Evolutionary conservation across 495 filamentous ascomycete genomes (phyloP).

Genomic region (Lasiosphaeriaceae sp.): DNA sequence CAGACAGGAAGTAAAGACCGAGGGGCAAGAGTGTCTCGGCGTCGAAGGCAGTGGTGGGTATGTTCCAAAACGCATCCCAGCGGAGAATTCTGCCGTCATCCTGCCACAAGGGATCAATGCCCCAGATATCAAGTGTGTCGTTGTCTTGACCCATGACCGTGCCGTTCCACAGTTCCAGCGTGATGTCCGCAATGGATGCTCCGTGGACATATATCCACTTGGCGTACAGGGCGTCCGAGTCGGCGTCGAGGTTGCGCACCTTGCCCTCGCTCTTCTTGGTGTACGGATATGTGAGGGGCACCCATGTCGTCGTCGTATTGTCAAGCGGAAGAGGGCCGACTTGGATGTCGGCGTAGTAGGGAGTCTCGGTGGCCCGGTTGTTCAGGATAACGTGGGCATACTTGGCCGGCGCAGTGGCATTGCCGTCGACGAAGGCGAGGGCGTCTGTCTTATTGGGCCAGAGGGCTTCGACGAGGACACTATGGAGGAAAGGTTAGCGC

Average conservation of each 20-base stretch:
- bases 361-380: conserved; percentile 35
- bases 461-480: conserved; percentile 42
- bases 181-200: conserved; percentile 23
- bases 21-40: conserved; percentile 38
- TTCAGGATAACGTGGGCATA: conserved; percentile 47
- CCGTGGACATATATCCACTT: conserved; percentile 30
- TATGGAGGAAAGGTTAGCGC: conserved; percentile 4
- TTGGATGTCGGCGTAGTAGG: conserved; percentile 42
- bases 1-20: conserved; percentile 37
- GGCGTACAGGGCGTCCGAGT: conserved; percentile 19
- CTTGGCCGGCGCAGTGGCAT: conserved; percentile 32
- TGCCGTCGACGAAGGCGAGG: conserved; percentile 40
- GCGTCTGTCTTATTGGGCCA: conserved; percentile 52
- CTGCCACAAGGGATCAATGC: conserved; percentile 38
- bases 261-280: conserved; percentile 35
- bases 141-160: conserved; percentile 26
- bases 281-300: conserved; percentile 40
- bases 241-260: conserved; percentile 38
- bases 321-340: conserved; percentile 48
- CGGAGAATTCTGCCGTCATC: conserved; percentile 37
- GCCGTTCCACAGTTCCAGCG: conserved; percentile 32
- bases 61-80: conserved; percentile 41
- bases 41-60: conserved; percentile 32
- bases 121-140: conserved; percentile 38
- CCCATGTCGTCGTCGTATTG: conserved; percentile 31